Percentiles rank a stretch among this genome's conserved stretches.
Conservation (phyloP, 129 eudicot species). For the Arctium minus region DNA sequence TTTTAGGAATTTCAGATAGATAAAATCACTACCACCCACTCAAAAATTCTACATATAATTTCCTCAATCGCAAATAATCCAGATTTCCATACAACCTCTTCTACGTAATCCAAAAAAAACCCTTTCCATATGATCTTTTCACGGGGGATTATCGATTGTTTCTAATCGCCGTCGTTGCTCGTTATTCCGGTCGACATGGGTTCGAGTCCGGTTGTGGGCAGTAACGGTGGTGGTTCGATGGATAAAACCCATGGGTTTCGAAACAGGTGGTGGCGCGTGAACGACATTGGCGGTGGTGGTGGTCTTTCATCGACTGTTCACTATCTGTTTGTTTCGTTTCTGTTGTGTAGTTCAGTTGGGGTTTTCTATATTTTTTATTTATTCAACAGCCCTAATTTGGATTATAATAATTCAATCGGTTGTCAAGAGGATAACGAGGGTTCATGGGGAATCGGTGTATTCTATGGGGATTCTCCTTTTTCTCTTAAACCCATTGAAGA, state of each 20-base stretch:
- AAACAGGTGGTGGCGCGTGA: slow-evolving; percentile 25
- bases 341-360: slow-evolving; percentile 33
- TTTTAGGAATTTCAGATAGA: slow-evolving; percentile 12
- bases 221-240: slow-evolving; percentile 22
- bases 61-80: background rate
- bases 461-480: slow-evolving; percentile 82
- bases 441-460: slow-evolving; percentile 92
- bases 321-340: slow-evolving; percentile 24
- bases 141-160: background rate
- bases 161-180: slow-evolving; percentile 5
- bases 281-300: slow-evolving; percentile 23
- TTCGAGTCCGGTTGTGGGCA: slow-evolving; percentile 26
- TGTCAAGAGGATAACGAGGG: slow-evolving; percentile 81
- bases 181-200: slow-evolving; percentile 16
- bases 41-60: background rate
- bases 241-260: slow-evolving; percentile 29
- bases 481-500: slow-evolving; percentile 72
- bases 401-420: slow-evolving; percentile 25
- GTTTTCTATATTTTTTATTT: slow-evolving; percentile 21
- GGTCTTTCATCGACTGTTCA: slow-evolving; percentile 14
- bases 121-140: background rate
- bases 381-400: slow-evolving; percentile 24
- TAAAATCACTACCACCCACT: slow-evolving; percentile 25
- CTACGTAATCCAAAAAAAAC: background rate
- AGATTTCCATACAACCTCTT: background rate